Conservation (phyloP, 228 moss, liverwort and hornwort genomes). For the Sphagnum fallax region DNA sequence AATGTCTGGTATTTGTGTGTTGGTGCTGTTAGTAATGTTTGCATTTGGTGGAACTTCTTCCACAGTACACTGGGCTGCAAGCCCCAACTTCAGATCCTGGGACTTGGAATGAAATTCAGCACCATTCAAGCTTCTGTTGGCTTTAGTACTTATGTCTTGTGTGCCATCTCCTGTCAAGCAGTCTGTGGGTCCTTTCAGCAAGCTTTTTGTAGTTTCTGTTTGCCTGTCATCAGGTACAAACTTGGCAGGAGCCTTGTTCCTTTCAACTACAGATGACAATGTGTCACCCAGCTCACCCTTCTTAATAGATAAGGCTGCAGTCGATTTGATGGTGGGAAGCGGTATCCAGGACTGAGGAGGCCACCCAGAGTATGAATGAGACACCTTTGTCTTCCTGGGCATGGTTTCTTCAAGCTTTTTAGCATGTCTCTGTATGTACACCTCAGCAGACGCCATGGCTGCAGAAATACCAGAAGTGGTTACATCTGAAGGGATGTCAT, state of each 20-base stretch:
- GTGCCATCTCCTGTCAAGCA: too few relatives aligned
- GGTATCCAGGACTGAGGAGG: constrained; percentile 71
- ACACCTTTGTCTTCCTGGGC: constrained; percentile 15
- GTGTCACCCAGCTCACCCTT: constrained; percentile 15
- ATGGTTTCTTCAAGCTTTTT: constrained; percentile 26
- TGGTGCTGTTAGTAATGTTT: too few relatives aligned
- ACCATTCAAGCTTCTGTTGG: background rate
- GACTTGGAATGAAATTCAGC: background rate
- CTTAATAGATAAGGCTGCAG: constrained; percentile 34
- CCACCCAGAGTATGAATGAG: constrained; percentile 53
- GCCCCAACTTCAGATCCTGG: constrained; percentile 3
- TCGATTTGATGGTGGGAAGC: constrained; percentile 38
- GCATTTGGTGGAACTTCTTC: too few relatives aligned
- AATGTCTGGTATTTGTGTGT: too few relatives aligned
- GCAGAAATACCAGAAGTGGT: constrained; percentile 4
- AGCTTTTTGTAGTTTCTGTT: too few relatives aligned
- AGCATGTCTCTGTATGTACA: constrained; percentile 51
- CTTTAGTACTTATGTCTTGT: too few relatives aligned
- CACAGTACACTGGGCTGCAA: too few relatives aligned
- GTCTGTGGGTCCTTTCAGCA: too few relatives aligned
- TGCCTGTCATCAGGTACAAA: background rate
- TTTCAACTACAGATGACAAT: constrained; percentile 7
- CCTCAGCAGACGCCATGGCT: constrained; percentile 19
- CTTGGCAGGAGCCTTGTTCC: constrained; percentile 11
- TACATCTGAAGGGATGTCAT: constrained; percentile 7